Base-by-base conservation (phyloP, 169 alveolate species). In the Cryptosporidium parvum region DNA sequence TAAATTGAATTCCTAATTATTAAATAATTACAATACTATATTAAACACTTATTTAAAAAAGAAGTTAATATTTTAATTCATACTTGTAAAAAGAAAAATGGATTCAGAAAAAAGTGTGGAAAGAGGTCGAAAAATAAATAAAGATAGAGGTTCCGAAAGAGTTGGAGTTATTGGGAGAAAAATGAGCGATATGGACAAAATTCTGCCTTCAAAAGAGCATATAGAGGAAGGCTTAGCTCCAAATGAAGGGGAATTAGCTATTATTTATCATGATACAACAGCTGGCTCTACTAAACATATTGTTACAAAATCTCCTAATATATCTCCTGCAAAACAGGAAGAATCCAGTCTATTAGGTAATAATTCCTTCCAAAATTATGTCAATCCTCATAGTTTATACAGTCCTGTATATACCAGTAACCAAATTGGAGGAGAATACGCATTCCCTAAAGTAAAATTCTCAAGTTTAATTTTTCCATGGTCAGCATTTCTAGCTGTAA, bases 391-490 rank as follows among this genome's bases (percentile, higher is more conserved):
- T n/a, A 80, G 65, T 23, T 31, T 80, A 12, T 80, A 80, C 56
- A 39, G 75, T 18, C 87, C 87, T 29, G 75, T 80, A 39, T 80
- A 80, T 80, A 62, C 87, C 29, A 44, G 80, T 44, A 80, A 26
- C 39, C 73, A 80, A 31, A 42, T 80, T 33, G 58, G 61, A 26
- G 87, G 87, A 7, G 87, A 65, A 80, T 80, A 80, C 42, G 67
- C 69, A 21, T 65, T 80, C 62, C 87, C 87, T n/a, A 80, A 80
- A 31, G 75, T 80, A 3, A 80, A 45, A 65, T 80, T 80, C 56
- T 80, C 87, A 31, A 80, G 75, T 44, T 31, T 80, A 3, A 58
- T 80, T 21, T 80, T 80, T 62, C 87, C 87, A 62, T 80, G 87
- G 87, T 59, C 87, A 8, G 73, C 87, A 23, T 65, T 80, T 42